phyloP scores from a whole-genome alignment of 768 basidiomycete species.

The Paxillus involutus region DNA sequence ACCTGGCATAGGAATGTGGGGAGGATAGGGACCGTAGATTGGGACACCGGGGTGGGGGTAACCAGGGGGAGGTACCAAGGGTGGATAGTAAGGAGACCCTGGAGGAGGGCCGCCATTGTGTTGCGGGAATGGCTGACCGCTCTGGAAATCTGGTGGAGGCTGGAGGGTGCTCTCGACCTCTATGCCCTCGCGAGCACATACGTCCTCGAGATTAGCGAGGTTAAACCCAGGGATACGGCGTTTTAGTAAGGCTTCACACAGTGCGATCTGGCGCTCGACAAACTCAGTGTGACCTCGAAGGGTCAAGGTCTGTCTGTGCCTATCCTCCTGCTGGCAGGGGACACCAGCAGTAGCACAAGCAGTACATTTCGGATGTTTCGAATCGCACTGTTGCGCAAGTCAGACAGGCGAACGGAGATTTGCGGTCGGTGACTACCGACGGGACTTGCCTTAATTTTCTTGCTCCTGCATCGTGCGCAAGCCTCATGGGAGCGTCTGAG shows the following conservation, averaged over 20 bases:
- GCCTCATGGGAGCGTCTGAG: conserved; percentile 89
- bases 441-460: conserved; percentile 91
- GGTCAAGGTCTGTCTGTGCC: conserved; percentile 84
- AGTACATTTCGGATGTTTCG: conserved; percentile 84
- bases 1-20: conserved; percentile 40
- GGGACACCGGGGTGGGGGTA: conserved; percentile 44
- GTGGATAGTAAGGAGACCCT: conserved; percentile 31
- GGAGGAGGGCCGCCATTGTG: conserved; percentile 26
- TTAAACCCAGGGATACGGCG: conserved; percentile 68
- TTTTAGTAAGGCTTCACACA: conserved; percentile 79
- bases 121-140: conserved; percentile 35
- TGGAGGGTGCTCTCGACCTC: conserved; percentile 37
- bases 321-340: conserved; percentile 83
- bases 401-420: conserved; percentile 61
- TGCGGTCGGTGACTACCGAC: conserved; percentile 76
- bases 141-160: conserved; percentile 30
- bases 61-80: conserved; percentile 42
- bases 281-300: conserved; percentile 82
- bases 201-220: conserved; percentile 63
- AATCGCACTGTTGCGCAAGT: conserved; percentile 70
- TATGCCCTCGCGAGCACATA: conserved; percentile 66
- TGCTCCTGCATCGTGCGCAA: conserved; percentile 90
- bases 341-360: conserved; percentile 82
- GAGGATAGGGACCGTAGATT: conserved; percentile 44
- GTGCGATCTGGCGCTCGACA: conserved; percentile 75